Evolutionary conservation across 305 asterid species (phyloP), one percentile per base, ranked within the genome.

Genomic region (Rubia balearica): DNA sequence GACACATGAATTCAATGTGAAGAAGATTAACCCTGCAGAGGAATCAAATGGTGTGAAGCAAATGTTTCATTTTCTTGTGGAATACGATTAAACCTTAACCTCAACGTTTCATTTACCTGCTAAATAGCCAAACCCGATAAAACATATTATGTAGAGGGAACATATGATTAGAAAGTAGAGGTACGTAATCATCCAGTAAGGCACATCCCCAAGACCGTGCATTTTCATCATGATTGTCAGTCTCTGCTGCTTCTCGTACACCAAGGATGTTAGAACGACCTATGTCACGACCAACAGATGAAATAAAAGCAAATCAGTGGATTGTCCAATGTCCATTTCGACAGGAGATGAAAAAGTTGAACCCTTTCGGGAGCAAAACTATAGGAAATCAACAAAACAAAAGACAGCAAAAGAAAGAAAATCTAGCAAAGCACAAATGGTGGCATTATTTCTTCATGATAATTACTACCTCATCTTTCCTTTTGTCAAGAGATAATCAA

Each of bases 141-240:
- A 69, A 24, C 74, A 71, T 69, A 67, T 3, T 70, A 77, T 64
- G 73, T 71, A 80, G 79, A 80, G 67, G 21, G 76, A 63, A 53
- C 75, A 68, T 57, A 80, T 49, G 60, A 68, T 27, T 12, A 80
- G 72, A 74, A 80, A 80, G 67, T 80, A 80, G 14, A 61, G n/a
- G 73, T 80, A 80, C 2, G 72, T 65, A 59, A 71, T 80, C 63
- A 77, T 21, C 77, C 81, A 74, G 61, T 80, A 80, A 12, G 84
- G 75, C 16, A 60, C 67, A 24, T 80, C 75, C 5, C 80, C 81
- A 72, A 80, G 84, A 40, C 84, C 81, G 55, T 80, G 84, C 81
- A 80, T 74, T 73, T 74, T 80, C 81, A 80, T 80, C 84, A 80
- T 80, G 68, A 77, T 77, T 53, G 73, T 53, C 71, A 80, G 27